Evolutionary conservation across 2,329 filamentous ascomycete genomes (phyloP).

Genomic region (Microdochium trichocladiopsis): DNA sequence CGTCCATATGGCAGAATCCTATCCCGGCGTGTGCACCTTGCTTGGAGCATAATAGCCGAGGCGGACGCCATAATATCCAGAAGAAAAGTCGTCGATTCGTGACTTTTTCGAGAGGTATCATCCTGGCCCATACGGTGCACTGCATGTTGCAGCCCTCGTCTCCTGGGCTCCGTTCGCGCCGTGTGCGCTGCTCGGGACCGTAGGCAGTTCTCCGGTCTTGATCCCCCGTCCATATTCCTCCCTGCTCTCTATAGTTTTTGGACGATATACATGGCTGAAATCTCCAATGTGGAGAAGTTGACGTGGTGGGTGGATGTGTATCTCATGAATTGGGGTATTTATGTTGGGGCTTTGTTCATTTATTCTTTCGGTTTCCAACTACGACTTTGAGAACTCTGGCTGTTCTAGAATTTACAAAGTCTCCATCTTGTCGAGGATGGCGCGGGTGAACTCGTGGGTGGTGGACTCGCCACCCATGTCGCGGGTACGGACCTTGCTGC

Average conservation of each 20-base stretch:
- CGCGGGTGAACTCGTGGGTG: conserved; percentile 91
- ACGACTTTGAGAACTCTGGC: neutral
- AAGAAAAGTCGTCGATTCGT: no score
- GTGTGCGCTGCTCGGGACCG: no score
- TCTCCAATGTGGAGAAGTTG: neutral
- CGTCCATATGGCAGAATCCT: neutral
- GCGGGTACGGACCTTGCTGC: conserved; percentile 76
- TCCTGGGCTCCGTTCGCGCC: no score
- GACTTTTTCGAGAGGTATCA: no score
- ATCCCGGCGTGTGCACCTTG: neutral
- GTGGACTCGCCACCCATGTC: conserved; percentile 92
- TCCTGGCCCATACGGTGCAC: no score
- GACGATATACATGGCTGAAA: neutral
- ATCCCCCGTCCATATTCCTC: neutral
- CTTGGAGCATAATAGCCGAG: neutral
- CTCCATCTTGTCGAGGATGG: conserved; percentile 96
- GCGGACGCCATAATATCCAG: neutral
- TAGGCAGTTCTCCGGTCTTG: no score
- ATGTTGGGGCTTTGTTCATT: neutral
- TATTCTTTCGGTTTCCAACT: neutral
- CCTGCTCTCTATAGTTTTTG: neutral
- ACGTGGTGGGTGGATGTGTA: neutral
- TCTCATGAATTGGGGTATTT: neutral
- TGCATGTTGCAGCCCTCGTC: no score
- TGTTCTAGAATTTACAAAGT: conserved; percentile 40